phyloP scores from a whole-genome alignment of 495 filamentous ascomycete species.

The Echria macrotheca region DNA sequence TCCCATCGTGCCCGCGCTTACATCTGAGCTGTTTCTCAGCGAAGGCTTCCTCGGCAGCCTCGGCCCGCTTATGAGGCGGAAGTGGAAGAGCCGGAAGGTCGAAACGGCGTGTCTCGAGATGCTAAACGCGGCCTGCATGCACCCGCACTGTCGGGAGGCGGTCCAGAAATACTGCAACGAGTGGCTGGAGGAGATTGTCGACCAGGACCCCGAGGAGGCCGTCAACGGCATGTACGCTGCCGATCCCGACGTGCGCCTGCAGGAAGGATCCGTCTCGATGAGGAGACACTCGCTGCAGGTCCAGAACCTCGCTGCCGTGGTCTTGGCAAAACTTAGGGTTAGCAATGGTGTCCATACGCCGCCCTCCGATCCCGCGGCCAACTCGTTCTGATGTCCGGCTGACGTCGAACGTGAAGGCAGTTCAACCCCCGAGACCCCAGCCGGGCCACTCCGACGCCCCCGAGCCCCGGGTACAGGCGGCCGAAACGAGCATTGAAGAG shows the following conservation, averaged over 20 bases:
- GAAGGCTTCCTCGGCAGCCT: conserved; percentile 72
- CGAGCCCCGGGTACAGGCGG: conserved; percentile 39
- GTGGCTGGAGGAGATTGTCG: conserved; percentile 76
- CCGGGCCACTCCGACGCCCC: conserved; percentile 32
- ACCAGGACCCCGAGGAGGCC: conserved; percentile 56
- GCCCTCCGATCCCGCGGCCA: conserved; percentile 8
- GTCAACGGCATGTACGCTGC: conserved; percentile 42
- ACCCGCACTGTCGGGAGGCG: conserved; percentile 67
- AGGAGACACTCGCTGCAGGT: conserved; percentile 46
- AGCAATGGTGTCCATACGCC: conserved; percentile 23
- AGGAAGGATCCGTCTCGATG: conserved; percentile 42
- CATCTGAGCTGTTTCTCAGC: conserved; percentile 70
- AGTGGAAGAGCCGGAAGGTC: conserved; percentile 69
- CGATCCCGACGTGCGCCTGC: conserved; percentile 31
- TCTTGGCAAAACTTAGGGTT: conserved; percentile 70
- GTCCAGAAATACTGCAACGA: conserved; percentile 73
- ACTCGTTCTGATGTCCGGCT: conserved; percentile 34
- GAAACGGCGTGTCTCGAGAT: conserved; percentile 80
- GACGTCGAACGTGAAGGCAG: conserved; percentile 48
- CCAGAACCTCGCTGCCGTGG: conserved; percentile 69
- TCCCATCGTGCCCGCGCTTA: conserved; percentile 67
- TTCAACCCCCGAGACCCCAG: conserved; percentile 28
- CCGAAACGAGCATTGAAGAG: conserved; percentile 57
- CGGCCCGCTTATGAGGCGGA: conserved; percentile 63
- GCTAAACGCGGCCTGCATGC: conserved; percentile 84